Percentiles rank a stretch among this genome's conserved stretches.
phyloP scores from a whole-genome alignment of 1,139 yeast species.

The Lodderomyces metapsilosis region DNA sequence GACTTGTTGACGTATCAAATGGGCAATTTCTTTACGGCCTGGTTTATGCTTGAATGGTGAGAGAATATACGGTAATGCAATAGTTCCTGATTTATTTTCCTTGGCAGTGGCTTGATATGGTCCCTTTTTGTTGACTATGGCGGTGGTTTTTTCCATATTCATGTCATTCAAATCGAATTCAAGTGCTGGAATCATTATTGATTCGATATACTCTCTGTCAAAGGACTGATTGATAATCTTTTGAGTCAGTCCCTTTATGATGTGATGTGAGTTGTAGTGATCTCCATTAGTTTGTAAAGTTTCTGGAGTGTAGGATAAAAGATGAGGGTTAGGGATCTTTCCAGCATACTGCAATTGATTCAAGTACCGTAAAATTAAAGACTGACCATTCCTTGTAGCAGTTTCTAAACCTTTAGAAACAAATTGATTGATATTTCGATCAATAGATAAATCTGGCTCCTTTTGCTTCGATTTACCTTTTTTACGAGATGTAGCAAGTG shows the following conservation, averaged over 20 bases:
- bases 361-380: conserved; percentile 27
- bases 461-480: neutral
- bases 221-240: conserved; percentile 18
- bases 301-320: conserved; percentile 31
- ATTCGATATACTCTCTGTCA: conserved; percentile 33
- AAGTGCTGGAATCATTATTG: conserved; percentile 35
- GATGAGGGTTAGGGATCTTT: conserved; percentile 33
- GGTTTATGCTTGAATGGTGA: conserved; percentile 24
- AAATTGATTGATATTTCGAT: conserved; percentile 9
- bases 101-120: conserved; percentile 35
- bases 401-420: neutral
- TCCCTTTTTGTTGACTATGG: conserved; percentile 32
- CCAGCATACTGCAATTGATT: conserved; percentile 27
- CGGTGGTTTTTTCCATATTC: conserved; percentile 19
- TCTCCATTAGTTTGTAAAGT: conserved; percentile 8
- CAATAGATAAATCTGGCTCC: neutral
- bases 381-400: conserved; percentile 11
- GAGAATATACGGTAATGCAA: conserved; percentile 28
- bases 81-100: conserved; percentile 32
- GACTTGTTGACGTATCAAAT: conserved; percentile 33
- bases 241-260: conserved; percentile 6
- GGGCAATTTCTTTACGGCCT: conserved; percentile 27
- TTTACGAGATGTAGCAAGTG: conserved; percentile 3
- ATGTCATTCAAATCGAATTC: conserved; percentile 37
- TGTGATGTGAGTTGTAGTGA: conserved; percentile 6